Evolutionary conservation across 805 yeast genomes (phyloP), one percentile per base, ranked within the genome.

Genomic region (Kodamaea fukazawae): DNA sequence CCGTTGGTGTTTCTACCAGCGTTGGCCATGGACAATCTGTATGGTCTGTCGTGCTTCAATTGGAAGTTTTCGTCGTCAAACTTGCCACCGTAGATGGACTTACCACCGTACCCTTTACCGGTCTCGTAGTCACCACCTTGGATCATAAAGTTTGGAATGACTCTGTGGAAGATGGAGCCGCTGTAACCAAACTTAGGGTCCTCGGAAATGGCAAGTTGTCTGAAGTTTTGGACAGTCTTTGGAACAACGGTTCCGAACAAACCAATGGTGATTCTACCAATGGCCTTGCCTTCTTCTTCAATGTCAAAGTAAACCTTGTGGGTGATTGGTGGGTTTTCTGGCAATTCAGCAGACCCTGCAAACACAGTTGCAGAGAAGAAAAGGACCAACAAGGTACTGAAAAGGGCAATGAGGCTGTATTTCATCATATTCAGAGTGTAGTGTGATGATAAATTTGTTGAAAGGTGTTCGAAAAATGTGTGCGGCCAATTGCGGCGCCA

Each of bases 51-150:
- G 60, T 83, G 89, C 65, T 76, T 81, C 55, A 83, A 63, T 15
- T 58, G 57, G 56, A 83, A 83, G 67, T 80, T 85, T 71, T 89
- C 97, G 60, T 89, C 96, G 3, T 68, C 72, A 55, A 88, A 82
- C 54, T 71, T 73, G 41, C 67, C 67, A 22, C 96, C 96, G 61
- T 79, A 85, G 51, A 87, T 81, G 18, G 95, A 84, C 55, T 79
- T 80, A 10, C 96, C 95, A 17, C 95, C 96, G 40, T 77, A 71
- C 11, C 91, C 90, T 47, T 74, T 71, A 41, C 82, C 80, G 48
- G 75, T 74, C 48, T 84, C 81, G 57, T 83, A 81, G 61, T 87
- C 91, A 46, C 96, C 96, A 42, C 96, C 95, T 66, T 86, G 95
- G 50, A 89, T 75, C 83, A 86, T 80, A 59, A 85, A 86, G 41